Conservation (phyloP, 352 stramenopile species). For the Phytophthora sp. region DNA sequence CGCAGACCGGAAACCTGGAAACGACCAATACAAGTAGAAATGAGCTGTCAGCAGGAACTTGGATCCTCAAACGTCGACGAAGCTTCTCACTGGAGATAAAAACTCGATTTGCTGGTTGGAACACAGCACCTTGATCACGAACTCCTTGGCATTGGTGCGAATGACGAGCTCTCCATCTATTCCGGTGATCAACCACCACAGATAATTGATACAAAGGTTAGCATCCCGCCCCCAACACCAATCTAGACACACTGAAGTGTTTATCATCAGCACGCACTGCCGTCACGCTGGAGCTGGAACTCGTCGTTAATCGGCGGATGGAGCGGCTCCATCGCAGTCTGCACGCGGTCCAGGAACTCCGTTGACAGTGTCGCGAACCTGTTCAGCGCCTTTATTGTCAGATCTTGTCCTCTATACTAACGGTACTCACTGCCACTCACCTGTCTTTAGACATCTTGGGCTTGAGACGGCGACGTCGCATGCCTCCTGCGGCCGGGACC, state of each 20-base stretch:
- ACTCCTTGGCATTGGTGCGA: constrained; percentile 56
- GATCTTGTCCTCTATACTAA: not conserved
- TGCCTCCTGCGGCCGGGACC: constrained; percentile 33
- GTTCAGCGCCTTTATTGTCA: constrained; percentile 3
- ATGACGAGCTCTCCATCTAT: constrained; percentile 56
- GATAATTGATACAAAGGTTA: not conserved
- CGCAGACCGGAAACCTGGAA: constrained; percentile 79
- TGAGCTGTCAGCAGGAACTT: constrained; percentile 2
- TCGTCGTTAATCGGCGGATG: constrained; percentile 65
- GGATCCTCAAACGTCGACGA: not conserved
- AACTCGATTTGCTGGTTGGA: constrained; percentile 78
- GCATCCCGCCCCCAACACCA: no score
- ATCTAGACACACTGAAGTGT: no score
- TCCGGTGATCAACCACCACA: not conserved
- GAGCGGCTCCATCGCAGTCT: constrained; percentile 62
- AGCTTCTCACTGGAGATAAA: constrained; percentile 52
- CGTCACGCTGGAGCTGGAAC: constrained; percentile 57
- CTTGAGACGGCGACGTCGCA: constrained; percentile 45
- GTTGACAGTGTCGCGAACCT: constrained; percentile 62
- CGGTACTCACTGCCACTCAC: constrained; percentile 26
- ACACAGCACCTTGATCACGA: constrained; percentile 61
- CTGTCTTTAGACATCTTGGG: constrained; percentile 63
- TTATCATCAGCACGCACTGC: constrained; percentile 45
- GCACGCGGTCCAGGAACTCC: constrained; percentile 71
- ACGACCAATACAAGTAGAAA: not conserved